These are phyloP conservation scores for Arthroderma uncinatum DNA, from an alignment of 2,329 filamentous ascomycete genomes.

Conservation along the genomic window DNA sequence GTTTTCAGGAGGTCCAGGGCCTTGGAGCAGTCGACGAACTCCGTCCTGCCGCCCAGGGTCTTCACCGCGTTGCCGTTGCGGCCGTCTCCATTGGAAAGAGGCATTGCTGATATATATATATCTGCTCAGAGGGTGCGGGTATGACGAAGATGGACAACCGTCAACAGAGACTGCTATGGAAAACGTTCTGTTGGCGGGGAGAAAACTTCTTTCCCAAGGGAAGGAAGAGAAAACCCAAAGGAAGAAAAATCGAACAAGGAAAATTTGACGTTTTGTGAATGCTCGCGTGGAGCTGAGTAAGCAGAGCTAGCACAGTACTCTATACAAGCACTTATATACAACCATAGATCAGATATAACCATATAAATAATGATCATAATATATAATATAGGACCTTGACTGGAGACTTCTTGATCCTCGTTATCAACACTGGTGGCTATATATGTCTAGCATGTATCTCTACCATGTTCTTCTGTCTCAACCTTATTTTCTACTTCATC, in stretches of 20 bases:
- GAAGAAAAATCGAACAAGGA: conserved; percentile 8
- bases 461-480: no score
- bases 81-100: conserved; percentile 55
- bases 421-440: no score
- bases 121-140: conserved; percentile 11
- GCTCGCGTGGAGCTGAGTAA: neutral
- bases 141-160: conserved; percentile 20
- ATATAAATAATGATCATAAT: no score
- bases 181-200: conserved; percentile 48
- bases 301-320: neutral
- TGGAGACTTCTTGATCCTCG: no score
- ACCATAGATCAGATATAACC: neutral
- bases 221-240: conserved; percentile 33
- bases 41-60: conserved; percentile 36
- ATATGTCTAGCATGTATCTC: no score
- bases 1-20: conserved; percentile 68
- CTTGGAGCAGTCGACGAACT: conserved; percentile 60
- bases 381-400: no score
- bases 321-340: no score
- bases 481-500: no score
- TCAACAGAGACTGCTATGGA: conserved; percentile 30
- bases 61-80: conserved; percentile 39
- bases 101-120: conserved; percentile 47
- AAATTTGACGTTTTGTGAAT: conserved; percentile 7
- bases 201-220: conserved; percentile 48